Percentiles rank a stretch among this genome's conserved stretches.
phyloP scores from a whole-genome alignment of 352 stramenopile genomes.

The Peronospora destructor region DNA sequence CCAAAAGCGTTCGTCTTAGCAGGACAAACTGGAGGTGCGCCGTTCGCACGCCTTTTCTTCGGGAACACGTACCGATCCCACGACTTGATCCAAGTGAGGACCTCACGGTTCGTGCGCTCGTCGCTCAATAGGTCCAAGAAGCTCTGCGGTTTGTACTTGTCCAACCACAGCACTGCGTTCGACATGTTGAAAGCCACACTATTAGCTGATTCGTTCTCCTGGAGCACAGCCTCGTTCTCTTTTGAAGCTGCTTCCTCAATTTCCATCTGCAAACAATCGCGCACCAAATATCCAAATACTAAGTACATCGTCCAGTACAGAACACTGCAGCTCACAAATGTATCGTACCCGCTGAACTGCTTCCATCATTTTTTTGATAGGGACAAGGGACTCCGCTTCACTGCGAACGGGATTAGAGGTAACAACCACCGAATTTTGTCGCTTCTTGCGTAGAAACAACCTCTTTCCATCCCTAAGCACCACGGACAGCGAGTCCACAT shows the following conservation, averaged over 20 bases:
- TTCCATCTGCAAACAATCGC: conserved; percentile 37
- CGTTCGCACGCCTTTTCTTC: conserved; percentile 37
- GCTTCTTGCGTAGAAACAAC: conserved; percentile 63
- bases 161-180: conserved; percentile 87
- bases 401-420: conserved; percentile 10
- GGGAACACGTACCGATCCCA: conserved; percentile 96
- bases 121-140: conserved; percentile 95
- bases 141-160: conserved; percentile 93
- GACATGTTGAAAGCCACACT: background rate
- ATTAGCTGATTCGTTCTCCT: conserved; percentile 4
- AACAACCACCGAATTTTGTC: conserved; percentile 8
- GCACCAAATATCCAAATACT: background rate
- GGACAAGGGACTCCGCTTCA: conserved; percentile 31
- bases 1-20: conserved; percentile 8
- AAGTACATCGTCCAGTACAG: background rate
- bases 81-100: conserved; percentile 90
- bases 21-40: conserved; percentile 9
- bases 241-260: conserved; percentile 52
- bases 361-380: conserved; percentile 54
- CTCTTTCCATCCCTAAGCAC: conserved; percentile 45
- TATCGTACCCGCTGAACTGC: conserved; percentile 38
- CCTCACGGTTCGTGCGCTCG: conserved; percentile 94
- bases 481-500: conserved; percentile 54
- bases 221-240: conserved; percentile 18
- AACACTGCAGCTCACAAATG: too few relatives aligned